Conservation (phyloP, 306 rosid species). For the Pachyrhizus erosus region DNA sequence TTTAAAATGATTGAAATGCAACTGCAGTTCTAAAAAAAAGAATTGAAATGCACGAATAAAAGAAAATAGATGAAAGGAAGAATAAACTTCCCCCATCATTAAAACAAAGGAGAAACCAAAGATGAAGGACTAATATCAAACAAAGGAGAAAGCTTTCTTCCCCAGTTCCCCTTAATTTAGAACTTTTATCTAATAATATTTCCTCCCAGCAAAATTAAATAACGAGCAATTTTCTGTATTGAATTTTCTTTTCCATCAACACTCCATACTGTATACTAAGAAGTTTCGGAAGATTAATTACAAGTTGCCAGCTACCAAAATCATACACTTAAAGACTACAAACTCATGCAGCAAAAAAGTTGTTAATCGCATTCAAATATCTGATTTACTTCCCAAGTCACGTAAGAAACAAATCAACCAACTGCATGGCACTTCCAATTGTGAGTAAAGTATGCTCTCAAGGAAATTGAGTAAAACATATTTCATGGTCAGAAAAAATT, state of each 20-base stretch:
- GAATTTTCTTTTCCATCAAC: neutral
- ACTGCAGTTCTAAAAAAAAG: neutral
- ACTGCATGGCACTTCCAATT: neutral
- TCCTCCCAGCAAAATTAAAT: slow-evolving; percentile 4
- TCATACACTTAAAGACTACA: neutral
- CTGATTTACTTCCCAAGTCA: neutral
- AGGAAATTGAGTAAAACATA: neutral
- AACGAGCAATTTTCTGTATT: neutral
- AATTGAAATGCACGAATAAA: neutral
- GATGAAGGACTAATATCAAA: neutral
- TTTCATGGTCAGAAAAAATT: neutral
- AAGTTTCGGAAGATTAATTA: slow-evolving; percentile 2
- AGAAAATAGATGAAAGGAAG: neutral
- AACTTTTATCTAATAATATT: slow-evolving; percentile 1
- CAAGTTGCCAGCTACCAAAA: neutral
- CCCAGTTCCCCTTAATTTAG: neutral
- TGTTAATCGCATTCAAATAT: neutral
- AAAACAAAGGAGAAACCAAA: neutral
- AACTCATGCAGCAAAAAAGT: neutral
- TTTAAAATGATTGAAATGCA: slow-evolving; percentile 22
- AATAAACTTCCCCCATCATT: neutral
- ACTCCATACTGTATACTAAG: neutral
- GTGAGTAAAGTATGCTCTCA: neutral
- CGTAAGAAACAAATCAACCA: neutral
- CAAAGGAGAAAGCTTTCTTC: neutral